Evolutionary conservation across 1,139 yeast species (phyloP).

Genomic region (Geotrichum europaeum): DNA sequence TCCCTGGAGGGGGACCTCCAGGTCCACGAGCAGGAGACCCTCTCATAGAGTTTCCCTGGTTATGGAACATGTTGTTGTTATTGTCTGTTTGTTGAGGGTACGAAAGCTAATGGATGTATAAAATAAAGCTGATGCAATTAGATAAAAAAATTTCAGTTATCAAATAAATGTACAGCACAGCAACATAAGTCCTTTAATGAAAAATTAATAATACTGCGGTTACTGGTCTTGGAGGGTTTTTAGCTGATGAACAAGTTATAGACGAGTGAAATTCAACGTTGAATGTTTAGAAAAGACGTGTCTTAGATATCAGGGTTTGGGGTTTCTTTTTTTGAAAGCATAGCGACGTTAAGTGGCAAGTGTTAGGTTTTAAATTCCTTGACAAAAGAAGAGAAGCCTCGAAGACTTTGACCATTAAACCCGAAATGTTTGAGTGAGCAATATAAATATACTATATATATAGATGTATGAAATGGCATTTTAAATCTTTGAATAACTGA

Average conservation of each 20-base stretch:
- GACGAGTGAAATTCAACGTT: neutral
- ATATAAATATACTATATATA: too few relatives aligned
- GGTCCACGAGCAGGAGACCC: slow-evolving; percentile 1
- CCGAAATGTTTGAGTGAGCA: too few relatives aligned
- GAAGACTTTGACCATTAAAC: too few relatives aligned
- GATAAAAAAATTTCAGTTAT: neutral
- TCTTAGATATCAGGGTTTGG: neutral
- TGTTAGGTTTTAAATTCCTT: too few relatives aligned
- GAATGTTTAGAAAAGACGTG: neutral
- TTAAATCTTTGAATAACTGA: too few relatives aligned
- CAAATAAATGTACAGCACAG: neutral
- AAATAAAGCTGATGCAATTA: neutral
- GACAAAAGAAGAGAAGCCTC: neutral
- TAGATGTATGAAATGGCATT: too few relatives aligned
- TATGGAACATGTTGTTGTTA: slow-evolving; percentile 1
- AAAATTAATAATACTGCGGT: neutral
- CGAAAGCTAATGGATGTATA: neutral
- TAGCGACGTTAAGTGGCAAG: too few relatives aligned
- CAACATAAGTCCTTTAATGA: neutral
- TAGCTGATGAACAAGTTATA: neutral
- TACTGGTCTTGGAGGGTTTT: neutral
- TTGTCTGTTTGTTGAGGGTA: neutral
- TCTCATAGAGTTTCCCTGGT: slow-evolving; percentile 4
- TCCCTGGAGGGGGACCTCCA: slow-evolving; percentile 1
- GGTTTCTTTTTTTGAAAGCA: neutral